These are phyloP conservation scores for Dentipellis sp. DNA, from an alignment of 768 basidiomycete species.

Conservation along the genomic window DNA sequence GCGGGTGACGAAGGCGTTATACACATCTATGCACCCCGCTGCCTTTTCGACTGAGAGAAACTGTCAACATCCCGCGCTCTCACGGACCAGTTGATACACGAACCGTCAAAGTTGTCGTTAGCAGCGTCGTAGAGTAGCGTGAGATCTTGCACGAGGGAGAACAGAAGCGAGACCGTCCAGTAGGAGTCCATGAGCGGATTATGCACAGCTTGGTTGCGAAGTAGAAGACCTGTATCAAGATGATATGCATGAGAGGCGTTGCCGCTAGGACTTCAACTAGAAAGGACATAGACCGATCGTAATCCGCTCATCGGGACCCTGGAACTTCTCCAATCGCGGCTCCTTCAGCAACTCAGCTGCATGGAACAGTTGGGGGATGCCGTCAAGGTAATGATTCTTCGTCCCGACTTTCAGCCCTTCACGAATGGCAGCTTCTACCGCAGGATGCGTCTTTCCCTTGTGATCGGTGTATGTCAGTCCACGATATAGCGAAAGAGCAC, in stretches of 20 bases:
- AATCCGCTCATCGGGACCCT: constrained; percentile 38
- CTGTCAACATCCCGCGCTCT: constrained; percentile 12
- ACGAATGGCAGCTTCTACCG: constrained; percentile 63
- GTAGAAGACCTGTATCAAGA: constrained; percentile 41
- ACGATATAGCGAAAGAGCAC: constrained; percentile 64
- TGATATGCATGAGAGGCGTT: neutral
- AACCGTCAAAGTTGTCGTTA: constrained; percentile 36
- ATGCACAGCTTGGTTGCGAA: constrained; percentile 62
- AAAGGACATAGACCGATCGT: constrained; percentile 41
- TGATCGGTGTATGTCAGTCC: constrained; percentile 48
- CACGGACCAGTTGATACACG: constrained; percentile 14
- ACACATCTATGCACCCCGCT: constrained; percentile 40
- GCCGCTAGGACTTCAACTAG: neutral
- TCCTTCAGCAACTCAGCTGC: constrained; percentile 37
- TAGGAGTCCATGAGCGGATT: constrained; percentile 49
- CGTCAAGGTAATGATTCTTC: constrained; percentile 70
- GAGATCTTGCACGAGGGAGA: constrained; percentile 68
- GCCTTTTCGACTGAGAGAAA: constrained; percentile 33
- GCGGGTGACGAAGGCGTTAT: constrained; percentile 54
- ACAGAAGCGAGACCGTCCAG: constrained; percentile 67
- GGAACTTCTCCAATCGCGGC: constrained; percentile 26
- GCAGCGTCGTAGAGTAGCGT: constrained; percentile 38
- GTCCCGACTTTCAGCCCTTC: constrained; percentile 80
- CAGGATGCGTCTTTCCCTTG: constrained; percentile 52
- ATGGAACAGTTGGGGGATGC: constrained; percentile 56